A percentile compares a stretch with the other conserved stretches of the same genome.
Conservation (phyloP, 306 rosid genomes). For the Aeschynomene evenia region DNA sequence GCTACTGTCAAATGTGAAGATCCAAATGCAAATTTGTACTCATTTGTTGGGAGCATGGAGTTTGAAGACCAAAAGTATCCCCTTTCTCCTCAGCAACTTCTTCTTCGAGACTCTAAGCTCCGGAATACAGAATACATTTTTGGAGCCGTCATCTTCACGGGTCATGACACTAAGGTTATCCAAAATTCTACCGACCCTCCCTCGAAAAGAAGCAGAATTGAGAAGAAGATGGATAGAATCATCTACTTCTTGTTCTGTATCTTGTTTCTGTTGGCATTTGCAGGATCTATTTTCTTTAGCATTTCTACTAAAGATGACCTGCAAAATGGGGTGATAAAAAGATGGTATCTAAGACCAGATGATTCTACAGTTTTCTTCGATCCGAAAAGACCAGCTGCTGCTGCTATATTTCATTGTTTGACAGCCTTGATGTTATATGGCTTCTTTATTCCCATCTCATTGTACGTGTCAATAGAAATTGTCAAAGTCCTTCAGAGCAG, state of each 20-base stretch:
- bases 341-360: slow-evolving; percentile 96
- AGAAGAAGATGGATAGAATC: slow-evolving; percentile 86
- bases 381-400: slow-evolving; percentile 56
- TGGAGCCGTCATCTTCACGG: slow-evolving; percentile 85
- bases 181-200: slow-evolving; percentile 94
- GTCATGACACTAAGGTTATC: slow-evolving; percentile 86
- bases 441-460: slow-evolving; percentile 82
- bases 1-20: slow-evolving; percentile 87
- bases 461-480: slow-evolving; percentile 85
- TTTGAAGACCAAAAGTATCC: slow-evolving; percentile 55
- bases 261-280: slow-evolving; percentile 64
- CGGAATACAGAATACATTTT: slow-evolving; percentile 82
- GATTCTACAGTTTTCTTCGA: slow-evolving; percentile 72
- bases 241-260: slow-evolving; percentile 75
- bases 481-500: slow-evolving; percentile 92
- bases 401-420: slow-evolving; percentile 68
- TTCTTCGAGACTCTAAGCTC: slow-evolving; percentile 90
- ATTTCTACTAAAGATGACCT: slow-evolving; percentile 68
- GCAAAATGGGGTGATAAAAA: slow-evolving; percentile 57
- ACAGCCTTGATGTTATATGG: slow-evolving; percentile 78
- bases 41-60: slow-evolving; percentile 79
- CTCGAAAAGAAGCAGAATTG: slow-evolving; percentile 89
- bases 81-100: slow-evolving; percentile 88
- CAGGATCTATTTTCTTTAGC: slow-evolving; percentile 84
- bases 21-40: slow-evolving; percentile 88